These are phyloP conservation scores for Exophiala sp. DNA, from an alignment of 2,329 filamentous ascomycete genomes.

Conservation along the genomic window DNA sequence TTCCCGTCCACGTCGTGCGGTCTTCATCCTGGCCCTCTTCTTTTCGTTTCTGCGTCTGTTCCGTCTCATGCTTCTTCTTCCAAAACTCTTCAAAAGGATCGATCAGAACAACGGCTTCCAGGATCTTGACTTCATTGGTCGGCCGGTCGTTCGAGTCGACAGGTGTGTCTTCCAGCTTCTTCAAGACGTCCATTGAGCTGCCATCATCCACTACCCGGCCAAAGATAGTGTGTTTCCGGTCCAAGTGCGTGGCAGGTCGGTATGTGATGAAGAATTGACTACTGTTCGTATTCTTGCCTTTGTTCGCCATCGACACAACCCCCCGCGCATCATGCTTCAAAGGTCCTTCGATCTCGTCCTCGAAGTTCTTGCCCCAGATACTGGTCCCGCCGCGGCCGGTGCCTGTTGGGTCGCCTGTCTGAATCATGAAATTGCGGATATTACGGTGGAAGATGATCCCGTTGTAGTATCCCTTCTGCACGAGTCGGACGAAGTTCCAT, in stretches of 20 bases:
- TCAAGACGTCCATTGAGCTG: slow-evolving; percentile 54
- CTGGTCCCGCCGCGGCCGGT: slow-evolving; percentile 85
- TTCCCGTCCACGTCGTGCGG: slow-evolving; percentile 91
- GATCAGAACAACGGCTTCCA: slow-evolving; percentile 77
- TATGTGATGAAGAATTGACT: slow-evolving; percentile 95
- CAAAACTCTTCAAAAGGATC: slow-evolving; percentile 95
- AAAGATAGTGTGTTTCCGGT: slow-evolving; percentile 97
- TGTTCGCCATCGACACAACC: slow-evolving; percentile 91
- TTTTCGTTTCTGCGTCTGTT: slow-evolving; percentile 46
- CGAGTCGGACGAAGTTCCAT: slow-evolving; percentile 89
- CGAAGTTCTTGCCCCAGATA: slow-evolving; percentile 90
- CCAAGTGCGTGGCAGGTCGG: slow-evolving; percentile 73
- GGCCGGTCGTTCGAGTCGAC: slow-evolving; percentile 72
- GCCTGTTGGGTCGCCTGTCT: slow-evolving; percentile 89
- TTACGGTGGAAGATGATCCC: slow-evolving; percentile 81
- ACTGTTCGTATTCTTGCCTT: slow-evolving; percentile 95
- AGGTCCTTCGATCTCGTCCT: slow-evolving; percentile 87
- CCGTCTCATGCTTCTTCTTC: slow-evolving; percentile 62
- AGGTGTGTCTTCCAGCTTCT: slow-evolving; percentile 68
- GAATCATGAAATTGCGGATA: slow-evolving; percentile 95
- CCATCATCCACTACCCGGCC: slow-evolving; percentile 70
- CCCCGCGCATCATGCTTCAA: slow-evolving; percentile 76
- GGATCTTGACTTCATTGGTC: slow-evolving; percentile 69
- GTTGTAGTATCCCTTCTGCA: slow-evolving; percentile 85
- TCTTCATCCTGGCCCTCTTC: slow-evolving; percentile 45